Evolutionary conservation across 2,329 filamentous ascomycete genomes (phyloP), one percentile per base, ranked within the genome.

Genomic region (Myotisia sp.): DNA sequence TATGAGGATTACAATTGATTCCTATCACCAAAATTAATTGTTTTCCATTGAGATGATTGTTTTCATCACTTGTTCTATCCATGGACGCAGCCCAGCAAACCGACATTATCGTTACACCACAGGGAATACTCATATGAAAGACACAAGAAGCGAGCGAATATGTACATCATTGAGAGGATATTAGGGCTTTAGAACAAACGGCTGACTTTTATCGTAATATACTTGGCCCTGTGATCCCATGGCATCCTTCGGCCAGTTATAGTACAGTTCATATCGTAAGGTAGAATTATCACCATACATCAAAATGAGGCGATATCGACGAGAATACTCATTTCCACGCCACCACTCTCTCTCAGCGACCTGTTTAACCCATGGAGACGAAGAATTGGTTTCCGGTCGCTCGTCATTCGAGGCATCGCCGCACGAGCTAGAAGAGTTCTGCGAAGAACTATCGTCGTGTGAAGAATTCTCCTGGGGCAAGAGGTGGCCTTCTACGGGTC

Each of bases 261-360:
- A 59, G 52, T 54, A 63, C 22, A 77, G 58, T 54, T 76, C 73
- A 52, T 75, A 78, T 38, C 63, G 70, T 53, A 75, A 49, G 5
- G 76, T 55, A 0, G 65, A 65, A 41, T 71, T 63, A 47, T 77
- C 67, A 10, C 51, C 53, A 48, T 67, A 77, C 39, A 64, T 63
- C 46, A 78, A 52, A 41, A 78, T 49, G 13, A 78, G 42, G 18
- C 74, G 50, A 41, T 65, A 66, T 28, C 56, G 55, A 13, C 63
- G 59, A 10, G 56, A 62, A 13, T 52, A 51, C 27, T 59, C 55
- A 32, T 47, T 51, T 9, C 57, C 54, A 26, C 56, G 54, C 56
- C 60, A 63, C 26, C 44, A 26, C 37, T 50, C 42, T 35, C 21
- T 40, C 31, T 33, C 26, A n/a, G n/a, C n/a, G n/a, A n/a, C 10